A percentile compares a stretch with the other conserved stretches of the same genome.
Conservation (phyloP, 352 stramenopile genomes). For the Globisporangium radiosum region DNA sequence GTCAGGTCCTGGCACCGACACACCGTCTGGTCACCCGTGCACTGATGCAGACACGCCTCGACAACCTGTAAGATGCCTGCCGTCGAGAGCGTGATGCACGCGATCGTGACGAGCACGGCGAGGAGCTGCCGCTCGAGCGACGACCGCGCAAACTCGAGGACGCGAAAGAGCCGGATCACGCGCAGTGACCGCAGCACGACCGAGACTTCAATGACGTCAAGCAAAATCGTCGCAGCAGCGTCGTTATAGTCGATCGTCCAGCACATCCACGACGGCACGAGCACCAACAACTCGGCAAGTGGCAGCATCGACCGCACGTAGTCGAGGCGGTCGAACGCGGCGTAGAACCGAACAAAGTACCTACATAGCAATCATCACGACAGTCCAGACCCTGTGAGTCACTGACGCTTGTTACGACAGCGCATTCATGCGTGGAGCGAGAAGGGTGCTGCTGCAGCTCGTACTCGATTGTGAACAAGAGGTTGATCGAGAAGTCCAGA, state of each 20-base stretch:
- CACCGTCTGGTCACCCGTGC: conserved; percentile 12
- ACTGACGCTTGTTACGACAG: too few species aligned
- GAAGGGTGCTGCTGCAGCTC: not conserved
- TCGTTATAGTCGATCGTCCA: not conserved
- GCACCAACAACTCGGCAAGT: conserved; percentile 47
- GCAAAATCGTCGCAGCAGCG: conserved; percentile 9
- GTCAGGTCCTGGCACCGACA: conserved; percentile 55
- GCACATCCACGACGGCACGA: conserved; percentile 52
- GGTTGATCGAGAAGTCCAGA: conserved; percentile 49
- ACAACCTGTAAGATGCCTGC: conserved; percentile 61
- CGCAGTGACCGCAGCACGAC: conserved; percentile 48
- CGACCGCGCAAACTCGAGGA: conserved; percentile 68
- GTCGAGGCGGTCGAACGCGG: conserved; percentile 54
- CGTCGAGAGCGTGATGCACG: conserved; percentile 66
- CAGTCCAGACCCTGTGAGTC: too few species aligned
- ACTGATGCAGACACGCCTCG: conserved; percentile 39
- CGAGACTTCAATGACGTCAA: conserved; percentile 15
- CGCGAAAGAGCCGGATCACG: conserved; percentile 63
- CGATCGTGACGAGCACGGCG: conserved; percentile 53
- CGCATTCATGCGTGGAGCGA: too few species aligned
- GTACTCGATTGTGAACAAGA: conserved; percentile 69
- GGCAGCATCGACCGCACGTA: conserved; percentile 47
- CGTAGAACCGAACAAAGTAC: conserved; percentile 53
- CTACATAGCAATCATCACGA: conserved; percentile 4
- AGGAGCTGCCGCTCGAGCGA: conserved; percentile 64